Conservation (phyloP, 768 basidiomycete genomes). For the Kwoniella europaea region DNA sequence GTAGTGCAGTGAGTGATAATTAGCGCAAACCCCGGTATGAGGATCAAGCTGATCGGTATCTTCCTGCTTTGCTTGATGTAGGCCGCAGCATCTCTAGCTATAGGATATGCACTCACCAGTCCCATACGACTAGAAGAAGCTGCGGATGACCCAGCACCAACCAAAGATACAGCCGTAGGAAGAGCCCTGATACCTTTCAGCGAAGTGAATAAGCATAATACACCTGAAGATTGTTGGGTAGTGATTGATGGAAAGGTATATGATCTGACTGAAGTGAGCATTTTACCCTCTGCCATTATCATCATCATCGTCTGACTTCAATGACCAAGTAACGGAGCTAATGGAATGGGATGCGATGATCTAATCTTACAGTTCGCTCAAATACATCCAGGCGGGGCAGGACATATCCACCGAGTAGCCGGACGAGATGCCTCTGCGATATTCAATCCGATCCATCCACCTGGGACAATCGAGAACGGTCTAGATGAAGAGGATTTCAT, state of each 20-base stretch:
- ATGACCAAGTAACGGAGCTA: neutral
- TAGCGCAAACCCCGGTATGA: neutral
- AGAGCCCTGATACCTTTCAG: constrained; percentile 50
- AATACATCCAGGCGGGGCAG: constrained; percentile 54
- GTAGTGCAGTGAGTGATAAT: constrained; percentile 10
- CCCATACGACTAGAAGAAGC: constrained; percentile 31
- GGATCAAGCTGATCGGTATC: neutral
- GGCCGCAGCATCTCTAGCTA: constrained; percentile 23
- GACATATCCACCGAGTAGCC: constrained; percentile 49
- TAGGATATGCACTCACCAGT: constrained; percentile 14
- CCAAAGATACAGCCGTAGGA: constrained; percentile 27
- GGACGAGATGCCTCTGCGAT: constrained; percentile 53
- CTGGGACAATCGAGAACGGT: constrained; percentile 56
- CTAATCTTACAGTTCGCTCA: constrained; percentile 47
- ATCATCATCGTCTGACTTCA: neutral
- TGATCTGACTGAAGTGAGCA: constrained; percentile 53
- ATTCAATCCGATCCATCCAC: constrained; percentile 56
- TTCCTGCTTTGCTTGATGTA: neutral
- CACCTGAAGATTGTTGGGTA: constrained; percentile 53
- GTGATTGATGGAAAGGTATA: constrained; percentile 55
- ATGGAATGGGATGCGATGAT: neutral
- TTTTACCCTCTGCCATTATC: neutral
- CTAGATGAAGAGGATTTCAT: constrained; percentile 36
- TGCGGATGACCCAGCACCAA: constrained; percentile 40
- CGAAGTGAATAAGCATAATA: constrained; percentile 55